Percentiles rank a stretch among this genome's conserved stretches.
These are phyloP conservation scores for Neonectria coccinea DNA, from an alignment of 2,329 filamentous ascomycete species.

Conservation along the genomic window DNA sequence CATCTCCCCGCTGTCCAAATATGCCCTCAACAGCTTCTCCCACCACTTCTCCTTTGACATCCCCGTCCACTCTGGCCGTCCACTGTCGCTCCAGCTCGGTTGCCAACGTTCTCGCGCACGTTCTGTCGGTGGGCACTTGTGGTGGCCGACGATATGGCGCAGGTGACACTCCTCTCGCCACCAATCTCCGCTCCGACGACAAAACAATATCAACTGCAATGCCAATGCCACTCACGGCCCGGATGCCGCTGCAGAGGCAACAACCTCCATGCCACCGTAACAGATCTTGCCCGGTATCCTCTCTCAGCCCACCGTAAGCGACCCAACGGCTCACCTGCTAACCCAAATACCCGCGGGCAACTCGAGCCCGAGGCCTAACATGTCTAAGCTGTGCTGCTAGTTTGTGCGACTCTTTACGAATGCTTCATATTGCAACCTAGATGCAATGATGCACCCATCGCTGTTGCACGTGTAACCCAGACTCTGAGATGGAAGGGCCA, in stretches of 20 bases:
- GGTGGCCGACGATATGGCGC: not conserved
- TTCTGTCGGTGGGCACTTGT: not conserved
- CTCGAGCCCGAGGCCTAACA: slow-evolving; percentile 34
- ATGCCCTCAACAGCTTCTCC: not conserved
- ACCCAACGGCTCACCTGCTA: slow-evolving; percentile 38
- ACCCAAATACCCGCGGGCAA: slow-evolving; percentile 32
- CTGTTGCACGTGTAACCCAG: slow-evolving; percentile 35
- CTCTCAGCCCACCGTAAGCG: slow-evolving; percentile 27
- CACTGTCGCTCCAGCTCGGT: not conserved
- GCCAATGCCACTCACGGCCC: not conserved
- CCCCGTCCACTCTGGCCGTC: not conserved
- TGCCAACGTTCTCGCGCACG: slow-evolving; percentile 1
- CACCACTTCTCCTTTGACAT: not conserved
- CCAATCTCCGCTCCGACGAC: not conserved
- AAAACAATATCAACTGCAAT: slow-evolving; percentile 3
- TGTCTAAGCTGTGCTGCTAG: slow-evolving; percentile 34
- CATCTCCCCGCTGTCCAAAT: not conserved
- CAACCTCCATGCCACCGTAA: slow-evolving; percentile 24
- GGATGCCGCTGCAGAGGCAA: slow-evolving; percentile 19
- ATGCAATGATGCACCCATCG: slow-evolving; percentile 40
- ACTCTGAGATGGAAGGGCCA: slow-evolving; percentile 42
- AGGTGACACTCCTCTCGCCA: not conserved
- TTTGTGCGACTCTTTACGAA: slow-evolving; percentile 38
- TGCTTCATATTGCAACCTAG: slow-evolving; percentile 38
- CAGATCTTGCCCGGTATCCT: slow-evolving; percentile 25